Evolutionary conservation across 257 asterid genomes (phyloP).

Genomic region (Solanum rostratum): DNA sequence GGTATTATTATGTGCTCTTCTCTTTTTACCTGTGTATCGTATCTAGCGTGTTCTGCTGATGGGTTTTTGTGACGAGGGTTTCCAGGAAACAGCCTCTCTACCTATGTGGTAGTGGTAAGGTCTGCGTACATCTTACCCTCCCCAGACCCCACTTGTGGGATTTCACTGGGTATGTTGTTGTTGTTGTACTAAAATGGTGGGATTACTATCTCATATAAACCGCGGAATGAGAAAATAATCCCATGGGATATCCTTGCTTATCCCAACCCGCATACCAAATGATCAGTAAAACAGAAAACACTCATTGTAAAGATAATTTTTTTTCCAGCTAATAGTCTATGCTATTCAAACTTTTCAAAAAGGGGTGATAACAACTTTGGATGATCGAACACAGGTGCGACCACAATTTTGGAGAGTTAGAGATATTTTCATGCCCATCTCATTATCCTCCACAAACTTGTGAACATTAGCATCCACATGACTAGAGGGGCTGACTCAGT

Average conservation of each 20-base stretch:
- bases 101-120: too few relatives aligned
- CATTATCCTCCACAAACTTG: background rate
- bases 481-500: background rate
- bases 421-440: background rate
- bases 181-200: background rate
- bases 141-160: too few relatives aligned
- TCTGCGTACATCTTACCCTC: too few relatives aligned
- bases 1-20: too few relatives aligned
- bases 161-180: too few relatives aligned
- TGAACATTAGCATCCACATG: background rate
- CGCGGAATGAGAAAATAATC: background rate
- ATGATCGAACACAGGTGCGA: too few relatives aligned
- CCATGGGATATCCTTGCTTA: background rate
- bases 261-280: background rate
- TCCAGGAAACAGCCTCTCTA: too few relatives aligned
- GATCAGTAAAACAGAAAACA: background rate
- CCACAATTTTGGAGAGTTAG: background rate
- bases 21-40: too few relatives aligned
- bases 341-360: background rate
- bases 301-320: background rate
- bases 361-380: too few relatives aligned
- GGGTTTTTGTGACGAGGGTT: too few relatives aligned
- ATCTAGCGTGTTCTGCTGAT: too few relatives aligned
- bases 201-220: background rate
- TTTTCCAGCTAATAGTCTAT: background rate